phyloP scores from a whole-genome alignment of 2,329 filamentous ascomycete genomes.

The Lachnellula arida region DNA sequence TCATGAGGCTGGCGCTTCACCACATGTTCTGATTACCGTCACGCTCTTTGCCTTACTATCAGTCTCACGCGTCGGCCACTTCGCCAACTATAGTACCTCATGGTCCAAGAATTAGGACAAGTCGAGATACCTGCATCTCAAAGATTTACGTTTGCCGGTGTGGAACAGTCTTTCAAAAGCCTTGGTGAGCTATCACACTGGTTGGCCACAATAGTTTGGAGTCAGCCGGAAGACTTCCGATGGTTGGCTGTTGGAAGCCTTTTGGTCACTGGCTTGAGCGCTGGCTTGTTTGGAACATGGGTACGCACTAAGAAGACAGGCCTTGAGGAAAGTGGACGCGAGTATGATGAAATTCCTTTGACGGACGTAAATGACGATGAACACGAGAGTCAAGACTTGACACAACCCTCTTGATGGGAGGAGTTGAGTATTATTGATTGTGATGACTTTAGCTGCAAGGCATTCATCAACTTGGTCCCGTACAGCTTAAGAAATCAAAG shows the following conservation, averaged over 20 bases:
- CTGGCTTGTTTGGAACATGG: constrained; percentile 34
- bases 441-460: too few species aligned
- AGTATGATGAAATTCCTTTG: constrained; percentile 5
- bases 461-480: not conserved
- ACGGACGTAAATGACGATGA: not conserved
- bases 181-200: constrained; percentile 36
- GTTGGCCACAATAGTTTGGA: constrained; percentile 34
- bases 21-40: constrained; percentile 12
- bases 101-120: constrained; percentile 39
- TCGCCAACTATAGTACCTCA: constrained; percentile 38
- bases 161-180: constrained; percentile 35
- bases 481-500: constrained; percentile 52
- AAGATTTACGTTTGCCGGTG: constrained; percentile 38
- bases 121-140: constrained; percentile 33
- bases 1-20: constrained; percentile 1
- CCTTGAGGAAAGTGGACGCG: not conserved
- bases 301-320: constrained; percentile 19
- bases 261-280: constrained; percentile 28
- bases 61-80: constrained; percentile 37
- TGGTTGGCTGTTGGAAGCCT: constrained; percentile 35
- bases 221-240: constrained; percentile 33
- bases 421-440: too few species aligned
- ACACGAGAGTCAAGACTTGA: not conserved
- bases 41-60: constrained; percentile 36
- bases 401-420: too few species aligned